These are phyloP conservation scores for Aegilops umbellulata DNA, from an alignment of 176 grass and related monocot genomes.

Conservation along the genomic window DNA sequence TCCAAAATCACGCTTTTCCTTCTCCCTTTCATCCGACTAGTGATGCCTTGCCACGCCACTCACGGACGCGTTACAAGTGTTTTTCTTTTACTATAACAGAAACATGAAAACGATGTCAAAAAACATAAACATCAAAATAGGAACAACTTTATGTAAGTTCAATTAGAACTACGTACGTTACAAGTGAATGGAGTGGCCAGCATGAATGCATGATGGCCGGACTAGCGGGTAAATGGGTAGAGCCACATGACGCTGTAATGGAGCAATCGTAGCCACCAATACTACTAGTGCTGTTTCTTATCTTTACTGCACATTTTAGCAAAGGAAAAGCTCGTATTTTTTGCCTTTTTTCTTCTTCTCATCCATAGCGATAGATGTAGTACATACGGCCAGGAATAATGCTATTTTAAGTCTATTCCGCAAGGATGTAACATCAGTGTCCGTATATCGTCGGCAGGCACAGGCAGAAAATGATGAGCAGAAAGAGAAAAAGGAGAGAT, in stretches of 20 bases:
- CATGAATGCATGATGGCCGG: background rate
- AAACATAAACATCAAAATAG: too few species aligned
- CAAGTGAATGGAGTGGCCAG: background rate
- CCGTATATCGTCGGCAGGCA: background rate
- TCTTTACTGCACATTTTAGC: background rate
- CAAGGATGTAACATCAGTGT: background rate
- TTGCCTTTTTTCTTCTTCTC: background rate
- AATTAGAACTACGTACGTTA: background rate
- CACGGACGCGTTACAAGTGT: too few species aligned
- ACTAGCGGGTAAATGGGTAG: background rate
- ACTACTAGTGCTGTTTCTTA: background rate
- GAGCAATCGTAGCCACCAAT: background rate
- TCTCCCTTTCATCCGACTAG: background rate
- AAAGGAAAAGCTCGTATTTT: background rate
- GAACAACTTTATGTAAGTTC: too few species aligned
- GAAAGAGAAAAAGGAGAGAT: too few species aligned
- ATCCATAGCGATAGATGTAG: too few species aligned
- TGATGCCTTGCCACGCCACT: background rate
- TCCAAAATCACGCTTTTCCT: background rate
- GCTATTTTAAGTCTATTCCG: background rate
- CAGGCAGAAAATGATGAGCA: background rate
- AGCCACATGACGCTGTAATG: constrained; percentile 12
- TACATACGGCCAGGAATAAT: too few species aligned
- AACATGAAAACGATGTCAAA: too few species aligned
- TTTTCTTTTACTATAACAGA: too few species aligned